Evolutionary conservation across 1,284 basidiomycete species (phyloP).

Genomic region (Cryptococcus sp.): DNA sequence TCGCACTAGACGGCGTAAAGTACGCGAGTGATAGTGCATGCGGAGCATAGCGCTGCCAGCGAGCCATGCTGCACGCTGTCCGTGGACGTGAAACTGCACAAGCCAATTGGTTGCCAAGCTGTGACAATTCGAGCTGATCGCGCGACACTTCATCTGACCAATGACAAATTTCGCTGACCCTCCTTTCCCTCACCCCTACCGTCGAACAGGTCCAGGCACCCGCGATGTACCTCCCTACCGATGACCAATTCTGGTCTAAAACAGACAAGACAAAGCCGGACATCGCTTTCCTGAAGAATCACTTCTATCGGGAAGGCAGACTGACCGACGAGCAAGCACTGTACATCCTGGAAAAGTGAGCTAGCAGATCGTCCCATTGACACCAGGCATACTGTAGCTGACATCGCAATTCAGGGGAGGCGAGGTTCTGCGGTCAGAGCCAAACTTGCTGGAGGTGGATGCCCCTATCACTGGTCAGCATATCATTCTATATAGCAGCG

Average conservation of each 20-base stretch:
- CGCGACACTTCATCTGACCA: neutral
- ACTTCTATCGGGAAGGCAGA: constrained; percentile 95
- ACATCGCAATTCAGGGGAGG: constrained; percentile 58
- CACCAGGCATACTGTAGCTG: constrained; percentile 7
- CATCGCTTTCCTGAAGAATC: constrained; percentile 96
- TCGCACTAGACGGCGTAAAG: neutral
- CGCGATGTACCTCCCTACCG: constrained; percentile 86
- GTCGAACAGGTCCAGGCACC: constrained; percentile 80
- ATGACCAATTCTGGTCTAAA: constrained; percentile 88
- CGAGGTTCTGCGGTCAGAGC: constrained; percentile 73
- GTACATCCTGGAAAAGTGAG: constrained; percentile 73
- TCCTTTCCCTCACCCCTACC: neutral
- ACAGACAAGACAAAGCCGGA: constrained; percentile 86
- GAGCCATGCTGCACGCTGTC: neutral
- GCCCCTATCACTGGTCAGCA: constrained; percentile 87
- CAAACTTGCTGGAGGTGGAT: constrained; percentile 87
- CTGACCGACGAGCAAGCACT: constrained; percentile 87
- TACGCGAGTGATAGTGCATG: neutral
- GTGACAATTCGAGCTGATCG: neutral
- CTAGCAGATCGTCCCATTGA: neutral
- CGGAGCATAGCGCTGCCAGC: no score
- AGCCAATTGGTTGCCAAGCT: neutral
- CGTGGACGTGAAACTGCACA: neutral
- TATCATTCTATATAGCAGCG: constrained; percentile 19
- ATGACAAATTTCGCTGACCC: neutral